phyloP scores from a whole-genome alignment of 2,329 filamentous ascomycete genomes.

The Fusarium buxicola region DNA sequence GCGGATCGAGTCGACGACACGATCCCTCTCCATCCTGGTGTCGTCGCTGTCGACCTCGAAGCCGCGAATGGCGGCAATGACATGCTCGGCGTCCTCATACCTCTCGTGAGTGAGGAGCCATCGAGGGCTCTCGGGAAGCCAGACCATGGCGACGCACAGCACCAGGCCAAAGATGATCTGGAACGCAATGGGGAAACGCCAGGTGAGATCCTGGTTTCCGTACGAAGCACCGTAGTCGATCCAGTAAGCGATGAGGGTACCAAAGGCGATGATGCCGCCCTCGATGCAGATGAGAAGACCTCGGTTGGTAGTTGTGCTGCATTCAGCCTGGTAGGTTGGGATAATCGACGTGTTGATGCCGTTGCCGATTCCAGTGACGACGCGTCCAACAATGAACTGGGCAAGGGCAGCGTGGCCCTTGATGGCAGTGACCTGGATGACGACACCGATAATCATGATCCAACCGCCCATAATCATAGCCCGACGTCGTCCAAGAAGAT shows the following conservation, averaged over 20 bases:
- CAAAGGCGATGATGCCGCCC: conserved; percentile 55
- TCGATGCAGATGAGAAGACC: conserved; percentile 66
- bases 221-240: conserved; percentile 58
- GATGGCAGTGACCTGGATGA: conserved; percentile 64
- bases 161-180: conserved; percentile 55
- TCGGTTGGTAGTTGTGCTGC: conserved; percentile 62
- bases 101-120: conserved; percentile 62
- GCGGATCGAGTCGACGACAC: conserved; percentile 62
- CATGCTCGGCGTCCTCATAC: conserved; percentile 54
- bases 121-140: conserved; percentile 60
- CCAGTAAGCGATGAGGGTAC: conserved; percentile 58
- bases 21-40: conserved; percentile 67
- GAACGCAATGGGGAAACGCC: conserved; percentile 66
- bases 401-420: conserved; percentile 53
- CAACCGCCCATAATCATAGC: conserved; percentile 68
- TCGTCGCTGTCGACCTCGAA: conserved; percentile 64
- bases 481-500: conserved; percentile 61
- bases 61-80: conserved; percentile 48
- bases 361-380: conserved; percentile 65
- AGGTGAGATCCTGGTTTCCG: conserved; percentile 58
- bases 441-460: conserved; percentile 70
- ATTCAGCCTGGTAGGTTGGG: conserved; percentile 68
- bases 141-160: conserved; percentile 56
- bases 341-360: conserved; percentile 63
- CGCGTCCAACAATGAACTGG: conserved; percentile 63